phyloP scores from a whole-genome alignment of 1,284 basidiomycete genomes.

The Athelia psychrophila region DNA sequence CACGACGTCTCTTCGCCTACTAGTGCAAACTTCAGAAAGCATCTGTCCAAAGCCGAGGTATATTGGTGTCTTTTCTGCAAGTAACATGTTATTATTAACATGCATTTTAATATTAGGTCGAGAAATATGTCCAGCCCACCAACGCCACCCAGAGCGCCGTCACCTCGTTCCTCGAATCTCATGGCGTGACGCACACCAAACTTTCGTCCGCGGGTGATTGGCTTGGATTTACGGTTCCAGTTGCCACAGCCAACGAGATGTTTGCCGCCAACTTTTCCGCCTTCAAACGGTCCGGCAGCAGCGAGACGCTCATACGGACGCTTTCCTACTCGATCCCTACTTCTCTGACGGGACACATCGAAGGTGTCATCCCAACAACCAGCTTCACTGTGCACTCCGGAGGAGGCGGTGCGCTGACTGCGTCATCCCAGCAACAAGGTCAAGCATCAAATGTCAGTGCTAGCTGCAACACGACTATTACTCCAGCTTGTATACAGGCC shows the following conservation, averaged over 20 bases:
- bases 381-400: constrained; percentile 7
- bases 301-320: constrained; percentile 30
- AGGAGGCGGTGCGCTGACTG: constrained; percentile 22
- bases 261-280: constrained; percentile 35
- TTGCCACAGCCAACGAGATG: constrained; percentile 36
- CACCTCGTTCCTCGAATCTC: constrained; percentile 32
- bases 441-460: constrained; percentile 16
- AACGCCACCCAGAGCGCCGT: constrained; percentile 31
- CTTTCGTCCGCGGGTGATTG: constrained; percentile 37
- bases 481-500: constrained; percentile 24
- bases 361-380: constrained; percentile 39
- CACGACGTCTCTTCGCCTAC: constrained; percentile 25
- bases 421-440: constrained; percentile 14
- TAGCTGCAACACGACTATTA: constrained; percentile 20
- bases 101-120: constrained; percentile 23
- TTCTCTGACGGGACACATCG: constrained; percentile 32
- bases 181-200: constrained; percentile 29
- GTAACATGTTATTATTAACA: not conserved
- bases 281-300: constrained; percentile 32
- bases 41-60: constrained; percentile 29
- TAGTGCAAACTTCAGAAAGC: constrained; percentile 26
- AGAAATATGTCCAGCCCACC: constrained; percentile 32
- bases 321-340: constrained; percentile 40
- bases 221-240: constrained; percentile 34
- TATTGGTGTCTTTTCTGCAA: constrained; percentile 8